A percentile compares a stretch with the other conserved stretches of the same genome.
Conservation (phyloP, 2,329 filamentous ascomycete genomes). For the Xylaria multiplex region DNA sequence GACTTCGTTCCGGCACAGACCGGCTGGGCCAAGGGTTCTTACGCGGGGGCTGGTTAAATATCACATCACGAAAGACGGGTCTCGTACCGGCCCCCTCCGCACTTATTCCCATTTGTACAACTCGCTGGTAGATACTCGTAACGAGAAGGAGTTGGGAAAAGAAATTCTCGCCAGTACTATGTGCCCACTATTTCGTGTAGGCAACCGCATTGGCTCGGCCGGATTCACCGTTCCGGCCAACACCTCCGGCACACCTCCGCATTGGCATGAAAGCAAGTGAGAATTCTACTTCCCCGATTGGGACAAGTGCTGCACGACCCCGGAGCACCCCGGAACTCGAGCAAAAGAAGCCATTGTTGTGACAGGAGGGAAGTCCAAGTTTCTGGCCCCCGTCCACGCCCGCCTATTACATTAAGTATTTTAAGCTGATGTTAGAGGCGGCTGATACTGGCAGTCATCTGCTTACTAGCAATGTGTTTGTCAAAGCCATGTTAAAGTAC, state of each 20-base stretch:
- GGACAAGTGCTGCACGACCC: background rate
- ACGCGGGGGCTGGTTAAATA: constrained; percentile 61
- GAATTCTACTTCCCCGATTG: background rate
- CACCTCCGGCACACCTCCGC: constrained; percentile 58
- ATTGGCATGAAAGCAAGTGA: constrained; percentile 60
- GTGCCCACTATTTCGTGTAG: constrained; percentile 8
- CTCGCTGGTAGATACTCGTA: background rate
- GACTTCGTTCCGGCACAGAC: constrained; percentile 59
- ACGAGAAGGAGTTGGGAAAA: too few species aligned
- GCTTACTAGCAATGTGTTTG: constrained; percentile 59
- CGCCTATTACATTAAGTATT: constrained; percentile 67
- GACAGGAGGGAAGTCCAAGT: constrained; percentile 61
- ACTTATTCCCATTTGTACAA: constrained; percentile 9
- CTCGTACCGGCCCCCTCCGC: constrained; percentile 45
- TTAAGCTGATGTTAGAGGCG: constrained; percentile 61
- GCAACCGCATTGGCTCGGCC: constrained; percentile 42
- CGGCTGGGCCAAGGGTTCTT: constrained; percentile 55
- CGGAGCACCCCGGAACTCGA: constrained; percentile 2
- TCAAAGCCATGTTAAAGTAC: constrained; percentile 60
- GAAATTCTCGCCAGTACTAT: background rate
- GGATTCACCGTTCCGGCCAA: constrained; percentile 60
- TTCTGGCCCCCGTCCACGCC: constrained; percentile 70
- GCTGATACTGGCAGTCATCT: constrained; percentile 53
- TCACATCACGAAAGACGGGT: constrained; percentile 47
- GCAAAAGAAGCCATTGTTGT: constrained; percentile 36